Evolutionary conservation across 192 early-diverging fungal species (phyloP), one percentile per base, ranked within the genome.

Genomic region (Coemansia sp.): DNA sequence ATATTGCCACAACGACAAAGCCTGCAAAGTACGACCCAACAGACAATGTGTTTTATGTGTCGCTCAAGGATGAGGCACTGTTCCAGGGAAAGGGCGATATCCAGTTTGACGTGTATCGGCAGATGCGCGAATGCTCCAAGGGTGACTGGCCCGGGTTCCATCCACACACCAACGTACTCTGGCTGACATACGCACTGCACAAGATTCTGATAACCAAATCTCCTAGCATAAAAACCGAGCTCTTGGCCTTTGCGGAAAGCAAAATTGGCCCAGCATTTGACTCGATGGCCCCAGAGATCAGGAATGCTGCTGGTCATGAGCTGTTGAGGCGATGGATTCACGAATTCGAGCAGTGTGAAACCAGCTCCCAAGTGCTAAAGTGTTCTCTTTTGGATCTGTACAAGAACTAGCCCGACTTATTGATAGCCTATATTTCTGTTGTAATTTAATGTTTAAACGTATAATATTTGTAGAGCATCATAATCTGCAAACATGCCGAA

Each of bases 81-180:
- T 88, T 88, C 63, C 69, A 59, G 11, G 85, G 86, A 12, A 43
- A 85, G 57, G 89, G 89, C 19, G 90, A 92, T 67, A 87, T 87
- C 51, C 90, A 92, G 71, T 92, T 78, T 65, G 90, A 92, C 32
- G 86, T 92, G 41, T 92, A 92, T 54, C 79, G 90, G 37, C 82
- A 86, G 74, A 92, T 92, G 90, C 83, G 82, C 36, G 68, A 15
- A 1, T 72, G 72, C 47, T 67, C 80, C 19, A 66, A 72, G 13
- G 19, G 59, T 40, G 58, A 77, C 47, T 83, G 80, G 80, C 66
- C 73, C 6, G 80, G 69, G 0, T 83, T 77, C 41, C 57, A 77
- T 41, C 80, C 80, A 11, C 75, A 77, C 40, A 83, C 80, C 37
- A 83, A 83, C 43, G 80, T 83, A 4, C 60, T 77, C 56, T 83